These are phyloP conservation scores for Apiospora malaysiana DNA, from an alignment of 2,329 filamentous ascomycete species.

Conservation along the genomic window DNA sequence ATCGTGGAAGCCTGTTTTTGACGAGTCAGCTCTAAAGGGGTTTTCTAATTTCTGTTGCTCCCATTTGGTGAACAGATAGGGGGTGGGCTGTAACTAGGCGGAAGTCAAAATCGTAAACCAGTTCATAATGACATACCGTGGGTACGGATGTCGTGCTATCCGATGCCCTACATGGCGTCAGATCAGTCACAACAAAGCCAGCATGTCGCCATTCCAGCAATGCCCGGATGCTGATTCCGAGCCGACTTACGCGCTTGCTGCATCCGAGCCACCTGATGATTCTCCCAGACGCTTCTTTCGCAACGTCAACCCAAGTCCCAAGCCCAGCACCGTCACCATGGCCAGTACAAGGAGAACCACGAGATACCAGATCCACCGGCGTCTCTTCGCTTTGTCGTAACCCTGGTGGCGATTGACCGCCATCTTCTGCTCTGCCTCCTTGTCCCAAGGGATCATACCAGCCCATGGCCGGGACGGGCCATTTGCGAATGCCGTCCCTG, in stretches of 20 bases:
- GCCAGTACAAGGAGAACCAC: neutral
- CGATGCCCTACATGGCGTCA: neutral
- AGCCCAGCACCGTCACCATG: neutral
- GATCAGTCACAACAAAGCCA: neutral
- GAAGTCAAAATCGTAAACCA: neutral
- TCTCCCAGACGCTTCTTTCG: neutral
- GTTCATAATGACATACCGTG: neutral
- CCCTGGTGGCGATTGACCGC: neutral
- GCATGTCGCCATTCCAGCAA: neutral
- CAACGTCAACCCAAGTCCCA: neutral
- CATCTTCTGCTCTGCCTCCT: constrained; percentile 9
- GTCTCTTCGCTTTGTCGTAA: too few species aligned
- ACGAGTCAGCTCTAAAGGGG: neutral
- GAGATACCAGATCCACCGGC: neutral
- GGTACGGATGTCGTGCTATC: neutral
- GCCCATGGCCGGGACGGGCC: neutral
- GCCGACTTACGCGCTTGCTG: neutral
- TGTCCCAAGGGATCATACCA: neutral
- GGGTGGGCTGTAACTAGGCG: neutral
- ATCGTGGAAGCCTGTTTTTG: neutral
- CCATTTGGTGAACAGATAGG: neutral
- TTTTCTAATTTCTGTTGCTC: neutral
- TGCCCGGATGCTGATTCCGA: neutral
- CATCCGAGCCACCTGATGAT: neutral
- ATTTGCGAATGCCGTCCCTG: neutral